Conservation (phyloP, 768 basidiomycete genomes). For the Termitomyces sp. region DNA sequence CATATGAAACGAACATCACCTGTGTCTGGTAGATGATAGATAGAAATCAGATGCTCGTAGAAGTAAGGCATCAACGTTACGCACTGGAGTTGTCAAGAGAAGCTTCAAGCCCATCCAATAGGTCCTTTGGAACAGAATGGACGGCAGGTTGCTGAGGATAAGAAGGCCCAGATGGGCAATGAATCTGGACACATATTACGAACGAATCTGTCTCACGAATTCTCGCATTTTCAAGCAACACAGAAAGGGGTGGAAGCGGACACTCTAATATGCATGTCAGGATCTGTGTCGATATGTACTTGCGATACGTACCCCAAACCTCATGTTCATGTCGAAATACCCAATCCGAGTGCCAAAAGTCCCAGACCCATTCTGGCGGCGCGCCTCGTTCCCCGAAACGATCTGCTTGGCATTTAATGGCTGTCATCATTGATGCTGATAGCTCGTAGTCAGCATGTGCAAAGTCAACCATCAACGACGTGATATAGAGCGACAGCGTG, state of each 20-base stretch:
- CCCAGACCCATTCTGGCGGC: constrained; percentile 74
- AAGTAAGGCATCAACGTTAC: constrained; percentile 19
- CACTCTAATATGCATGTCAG: constrained; percentile 42
- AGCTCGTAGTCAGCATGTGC: constrained; percentile 59
- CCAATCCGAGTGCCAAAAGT: constrained; percentile 69
- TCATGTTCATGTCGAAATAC: constrained; percentile 68
- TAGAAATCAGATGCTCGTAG: not conserved
- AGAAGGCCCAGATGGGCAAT: constrained; percentile 55
- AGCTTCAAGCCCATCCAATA: constrained; percentile 67
- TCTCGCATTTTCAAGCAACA: constrained; percentile 55
- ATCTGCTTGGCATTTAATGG: constrained; percentile 65
- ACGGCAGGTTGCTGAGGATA: constrained; percentile 67
- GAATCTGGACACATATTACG: constrained; percentile 73
- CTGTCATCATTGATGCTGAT: constrained; percentile 67
- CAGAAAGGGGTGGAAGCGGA: constrained; percentile 59
- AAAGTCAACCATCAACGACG: constrained; percentile 62
- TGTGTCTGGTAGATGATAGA: constrained; percentile 43
- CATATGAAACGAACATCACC: constrained; percentile 79
- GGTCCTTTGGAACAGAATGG: constrained; percentile 62
- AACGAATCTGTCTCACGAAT: constrained; percentile 66
- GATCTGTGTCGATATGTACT: not conserved
- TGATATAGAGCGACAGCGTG: constrained; percentile 63
- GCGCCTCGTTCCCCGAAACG: constrained; percentile 60
- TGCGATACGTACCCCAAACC: constrained; percentile 59
- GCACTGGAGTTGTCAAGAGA: constrained; percentile 71